These are phyloP conservation scores for Ustilago trichophora DNA, from an alignment of 1,284 basidiomycete species.

Conservation along the genomic window DNA sequence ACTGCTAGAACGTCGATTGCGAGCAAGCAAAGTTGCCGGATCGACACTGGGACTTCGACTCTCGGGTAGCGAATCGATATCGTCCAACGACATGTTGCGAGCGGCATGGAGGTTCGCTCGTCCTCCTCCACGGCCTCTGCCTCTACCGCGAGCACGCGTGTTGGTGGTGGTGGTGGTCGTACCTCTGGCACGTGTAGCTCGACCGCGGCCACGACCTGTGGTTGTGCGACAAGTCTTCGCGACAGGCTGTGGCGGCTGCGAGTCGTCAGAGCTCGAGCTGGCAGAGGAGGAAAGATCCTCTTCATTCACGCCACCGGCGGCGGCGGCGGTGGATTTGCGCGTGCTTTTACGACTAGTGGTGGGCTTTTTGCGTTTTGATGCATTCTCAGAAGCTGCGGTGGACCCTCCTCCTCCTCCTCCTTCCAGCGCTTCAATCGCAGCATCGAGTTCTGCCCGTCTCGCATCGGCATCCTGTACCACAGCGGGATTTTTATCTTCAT, in stretches of 20 bases:
- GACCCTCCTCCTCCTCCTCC: too few species aligned
- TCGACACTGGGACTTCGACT: constrained; percentile 39
- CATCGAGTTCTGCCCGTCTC: constrained; percentile 33
- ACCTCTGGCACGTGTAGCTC: background rate
- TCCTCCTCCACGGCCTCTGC: background rate
- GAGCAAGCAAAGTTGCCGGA: constrained; percentile 5
- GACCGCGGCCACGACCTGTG: constrained; percentile 6
- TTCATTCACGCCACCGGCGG: background rate
- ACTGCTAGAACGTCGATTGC: background rate
- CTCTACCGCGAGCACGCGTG: background rate
- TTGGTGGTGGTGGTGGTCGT: background rate
- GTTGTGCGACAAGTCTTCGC: constrained; percentile 4
- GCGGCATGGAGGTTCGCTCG: constrained; percentile 33
- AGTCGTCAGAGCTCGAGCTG: background rate
- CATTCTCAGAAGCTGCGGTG: too few species aligned
- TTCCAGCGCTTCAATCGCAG: constrained; percentile 43
- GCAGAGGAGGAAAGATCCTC: constrained; percentile 13
- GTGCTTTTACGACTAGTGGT: background rate
- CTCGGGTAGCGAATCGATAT: constrained; percentile 17
- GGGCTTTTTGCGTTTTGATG: constrained; percentile 12
- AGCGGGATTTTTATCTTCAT: constrained; percentile 5
- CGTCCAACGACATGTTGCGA: constrained; percentile 46
- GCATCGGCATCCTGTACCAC: constrained; percentile 2
- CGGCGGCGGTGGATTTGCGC: too few species aligned
- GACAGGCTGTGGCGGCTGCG: too few species aligned